Conservation (phyloP, 257 asterid species). For the Knoxia roxburghii region DNA sequence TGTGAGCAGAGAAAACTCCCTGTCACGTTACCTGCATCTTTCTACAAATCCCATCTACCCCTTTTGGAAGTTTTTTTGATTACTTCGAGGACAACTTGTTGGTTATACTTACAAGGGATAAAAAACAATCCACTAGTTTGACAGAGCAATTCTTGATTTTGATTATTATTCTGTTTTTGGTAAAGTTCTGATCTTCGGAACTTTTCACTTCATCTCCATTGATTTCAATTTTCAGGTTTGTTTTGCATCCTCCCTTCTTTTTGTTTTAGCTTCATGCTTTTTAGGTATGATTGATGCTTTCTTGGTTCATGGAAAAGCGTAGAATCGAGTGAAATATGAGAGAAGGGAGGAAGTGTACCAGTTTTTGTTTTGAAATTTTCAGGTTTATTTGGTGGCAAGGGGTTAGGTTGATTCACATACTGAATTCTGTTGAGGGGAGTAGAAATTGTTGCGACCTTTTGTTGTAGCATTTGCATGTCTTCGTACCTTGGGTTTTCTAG, state of each 20-base stretch:
- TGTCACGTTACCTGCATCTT: conserved; percentile 14
- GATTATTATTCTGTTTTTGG: neutral
- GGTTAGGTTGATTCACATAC: neutral
- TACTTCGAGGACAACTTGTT: neutral
- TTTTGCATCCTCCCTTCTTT: neutral
- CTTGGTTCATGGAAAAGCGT: neutral
- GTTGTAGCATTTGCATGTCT: neutral
- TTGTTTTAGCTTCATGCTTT: too few relatives aligned
- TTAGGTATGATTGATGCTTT: neutral
- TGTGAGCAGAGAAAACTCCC: conserved; percentile 1
- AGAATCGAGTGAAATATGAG: neutral
- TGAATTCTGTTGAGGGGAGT: neutral
- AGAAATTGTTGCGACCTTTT: neutral
- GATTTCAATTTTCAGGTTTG: conserved; percentile 10
- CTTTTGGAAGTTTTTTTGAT: neutral
- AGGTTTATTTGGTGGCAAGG: neutral
- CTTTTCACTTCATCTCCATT: neutral
- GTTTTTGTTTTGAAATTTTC: neutral
- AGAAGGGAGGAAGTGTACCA: neutral
- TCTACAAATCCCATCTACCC: neutral
- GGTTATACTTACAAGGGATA: neutral
- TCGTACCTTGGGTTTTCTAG: neutral
- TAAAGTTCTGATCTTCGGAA: neutral
- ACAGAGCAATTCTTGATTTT: too few relatives aligned
- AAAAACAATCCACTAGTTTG: neutral